These are phyloP conservation scores for Puccinia coronata DNA, from an alignment of 1,284 basidiomycete species.

Conservation along the genomic window DNA sequence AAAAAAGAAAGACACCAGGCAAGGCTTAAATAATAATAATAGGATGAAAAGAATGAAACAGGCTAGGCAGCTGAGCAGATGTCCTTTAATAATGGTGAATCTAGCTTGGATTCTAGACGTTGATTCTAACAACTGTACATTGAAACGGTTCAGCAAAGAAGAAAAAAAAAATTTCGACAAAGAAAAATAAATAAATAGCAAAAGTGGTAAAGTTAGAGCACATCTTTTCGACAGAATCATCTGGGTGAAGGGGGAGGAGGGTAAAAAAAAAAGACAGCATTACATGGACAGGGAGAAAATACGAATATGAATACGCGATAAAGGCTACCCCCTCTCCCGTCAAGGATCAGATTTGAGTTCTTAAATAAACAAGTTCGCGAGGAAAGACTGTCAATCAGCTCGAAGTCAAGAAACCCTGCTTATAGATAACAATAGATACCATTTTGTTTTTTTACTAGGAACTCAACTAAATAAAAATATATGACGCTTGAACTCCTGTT, in stretches of 20 bases:
- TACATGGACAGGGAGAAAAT: slow-evolving; percentile 32
- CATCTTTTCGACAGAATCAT: neutral
- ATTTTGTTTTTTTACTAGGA: neutral
- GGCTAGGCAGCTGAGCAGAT: neutral
- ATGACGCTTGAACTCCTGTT: neutral
- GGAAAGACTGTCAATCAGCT: neutral
- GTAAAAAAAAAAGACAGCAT: neutral
- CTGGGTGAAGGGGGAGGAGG: neutral
- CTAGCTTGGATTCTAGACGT: slow-evolving; percentile 5
- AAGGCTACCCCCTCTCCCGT: neutral
- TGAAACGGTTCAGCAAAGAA: neutral
- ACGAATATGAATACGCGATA: slow-evolving; percentile 11
- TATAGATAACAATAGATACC: neutral
- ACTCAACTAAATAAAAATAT: slow-evolving; percentile 2
- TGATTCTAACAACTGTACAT: slow-evolving; percentile 14
- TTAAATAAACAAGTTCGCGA: neutral
- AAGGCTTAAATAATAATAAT: neutral
- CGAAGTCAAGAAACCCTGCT: neutral
- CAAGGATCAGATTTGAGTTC: neutral
- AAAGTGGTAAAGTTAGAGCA: neutral
- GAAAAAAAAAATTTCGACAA: neutral
- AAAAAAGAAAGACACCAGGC: neutral
- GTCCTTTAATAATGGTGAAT: neutral
- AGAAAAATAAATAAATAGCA: neutral
- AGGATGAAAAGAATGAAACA: neutral